Evolutionary conservation across 805 yeast genomes (phyloP).

Genomic region (Nakazawaea ambrosiae): DNA sequence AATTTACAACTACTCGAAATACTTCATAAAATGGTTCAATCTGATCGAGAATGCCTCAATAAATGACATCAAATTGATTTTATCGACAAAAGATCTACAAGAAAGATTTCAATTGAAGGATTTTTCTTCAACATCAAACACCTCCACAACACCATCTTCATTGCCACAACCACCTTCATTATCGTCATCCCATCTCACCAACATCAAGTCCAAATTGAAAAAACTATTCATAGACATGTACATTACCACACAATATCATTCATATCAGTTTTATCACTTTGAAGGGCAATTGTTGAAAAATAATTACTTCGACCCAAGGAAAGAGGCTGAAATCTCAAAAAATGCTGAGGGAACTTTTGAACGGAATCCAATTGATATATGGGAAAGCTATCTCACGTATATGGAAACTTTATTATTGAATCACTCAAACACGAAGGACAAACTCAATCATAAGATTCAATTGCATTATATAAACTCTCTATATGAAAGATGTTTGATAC

Average conservation of each 20-base stretch:
- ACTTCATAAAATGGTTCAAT: constrained; percentile 31
- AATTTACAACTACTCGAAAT: constrained; percentile 41
- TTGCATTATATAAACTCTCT: constrained; percentile 22
- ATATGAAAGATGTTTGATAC: constrained; percentile 42
- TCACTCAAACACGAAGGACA: constrained; percentile 14
- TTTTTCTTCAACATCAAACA: constrained; percentile 13
- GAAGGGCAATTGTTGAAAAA: constrained; percentile 36
- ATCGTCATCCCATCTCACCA: constrained; percentile 15
- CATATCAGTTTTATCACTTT: constrained; percentile 40
- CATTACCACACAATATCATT: constrained; percentile 47
- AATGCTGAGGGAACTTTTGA: too few relatives aligned
- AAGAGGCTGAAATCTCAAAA: constrained; percentile 10
- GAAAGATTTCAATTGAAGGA: constrained; percentile 1
- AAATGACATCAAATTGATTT: constrained; percentile 19
- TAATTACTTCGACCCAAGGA: constrained; percentile 42
- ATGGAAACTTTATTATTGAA: constrained; percentile 24
- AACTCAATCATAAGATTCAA: constrained; percentile 16
- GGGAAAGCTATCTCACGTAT: constrained; percentile 53
- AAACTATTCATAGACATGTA: constrained; percentile 45
- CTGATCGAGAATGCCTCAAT: constrained; percentile 27
- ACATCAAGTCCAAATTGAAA: constrained; percentile 30
- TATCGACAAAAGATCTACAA: constrained; percentile 18
- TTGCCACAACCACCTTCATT: too few relatives aligned
- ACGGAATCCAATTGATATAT: constrained; percentile 16
- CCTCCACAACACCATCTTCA: too few relatives aligned